Conservation (phyloP, 1,284 basidiomycete species). For the Schizophyllum commune region DNA sequence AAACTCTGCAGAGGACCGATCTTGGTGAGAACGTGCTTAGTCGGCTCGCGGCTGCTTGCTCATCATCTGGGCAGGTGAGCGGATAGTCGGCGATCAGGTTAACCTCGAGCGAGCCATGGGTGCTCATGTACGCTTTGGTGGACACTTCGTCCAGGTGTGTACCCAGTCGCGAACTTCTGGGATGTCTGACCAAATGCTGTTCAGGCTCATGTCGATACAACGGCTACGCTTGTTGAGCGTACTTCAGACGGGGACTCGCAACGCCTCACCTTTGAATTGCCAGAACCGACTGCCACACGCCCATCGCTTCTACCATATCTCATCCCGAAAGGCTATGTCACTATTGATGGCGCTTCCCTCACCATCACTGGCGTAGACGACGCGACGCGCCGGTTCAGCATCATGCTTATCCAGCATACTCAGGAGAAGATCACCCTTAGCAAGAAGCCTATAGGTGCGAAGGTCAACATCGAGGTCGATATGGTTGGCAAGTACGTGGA, state of each 20-base stretch:
- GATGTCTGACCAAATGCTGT: background rate
- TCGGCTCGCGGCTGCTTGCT: background rate
- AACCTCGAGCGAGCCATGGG: constrained; percentile 97
- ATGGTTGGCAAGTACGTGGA: constrained; percentile 87
- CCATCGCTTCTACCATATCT: constrained; percentile 76
- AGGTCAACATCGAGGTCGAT: constrained; percentile 93
- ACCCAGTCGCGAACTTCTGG: background rate
- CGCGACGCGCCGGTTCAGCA: constrained; percentile 61
- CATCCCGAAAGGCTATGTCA: constrained; percentile 94
- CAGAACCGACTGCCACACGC: constrained; percentile 48
- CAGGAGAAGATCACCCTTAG: constrained; percentile 84
- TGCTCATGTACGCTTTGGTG: constrained; percentile 87
- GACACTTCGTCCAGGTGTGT: constrained; percentile 92
- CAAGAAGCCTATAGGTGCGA: constrained; percentile 68
- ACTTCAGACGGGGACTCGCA: constrained; percentile 83
- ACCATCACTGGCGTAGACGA: constrained; percentile 87
- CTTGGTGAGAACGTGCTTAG: constrained; percentile 47
- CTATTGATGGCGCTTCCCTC: constrained; percentile 91
- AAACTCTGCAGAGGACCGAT: constrained; percentile 89
- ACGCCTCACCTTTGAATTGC: constrained; percentile 73
- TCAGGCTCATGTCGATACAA: constrained; percentile 91
- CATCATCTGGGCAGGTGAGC: constrained; percentile 46
- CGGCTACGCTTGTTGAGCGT: constrained; percentile 66
- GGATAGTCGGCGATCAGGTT: constrained; percentile 74
- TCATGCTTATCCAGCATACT: constrained; percentile 96